Percentiles rank a stretch among this genome's conserved stretches.
Conservation (phyloP, 2,329 filamentous ascomycete species). For the Juglanconis juglandina region DNA sequence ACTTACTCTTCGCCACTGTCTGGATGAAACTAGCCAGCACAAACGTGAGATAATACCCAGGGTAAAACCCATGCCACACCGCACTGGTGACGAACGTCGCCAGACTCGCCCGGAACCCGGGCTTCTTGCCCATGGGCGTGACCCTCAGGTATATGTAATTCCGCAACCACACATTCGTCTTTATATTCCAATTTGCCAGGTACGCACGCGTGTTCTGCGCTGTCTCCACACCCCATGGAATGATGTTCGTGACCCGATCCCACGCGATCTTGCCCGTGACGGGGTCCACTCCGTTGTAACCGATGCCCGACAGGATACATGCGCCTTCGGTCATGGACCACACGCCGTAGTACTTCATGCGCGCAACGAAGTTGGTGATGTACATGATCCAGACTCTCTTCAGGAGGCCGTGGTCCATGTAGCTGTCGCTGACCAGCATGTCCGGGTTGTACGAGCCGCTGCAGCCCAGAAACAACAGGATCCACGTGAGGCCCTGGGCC, state of each 20-base stretch:
- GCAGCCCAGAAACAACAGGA: slow-evolving; percentile 72
- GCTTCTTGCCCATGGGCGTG: slow-evolving; percentile 92
- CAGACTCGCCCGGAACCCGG: slow-evolving; percentile 89
- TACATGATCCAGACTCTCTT: slow-evolving; percentile 76
- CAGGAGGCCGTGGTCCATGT: slow-evolving; percentile 64
- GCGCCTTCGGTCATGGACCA: slow-evolving; percentile 92
- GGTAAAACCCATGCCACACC: slow-evolving; percentile 97
- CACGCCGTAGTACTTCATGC: slow-evolving; percentile 94
- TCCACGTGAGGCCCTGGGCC: slow-evolving; percentile 70
- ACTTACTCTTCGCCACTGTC: slow-evolving; percentile 87
- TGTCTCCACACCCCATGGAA: slow-evolving; percentile 77
- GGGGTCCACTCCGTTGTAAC: slow-evolving; percentile 89
- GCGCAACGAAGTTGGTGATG: slow-evolving; percentile 75
- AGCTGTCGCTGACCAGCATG: slow-evolving; percentile 63
- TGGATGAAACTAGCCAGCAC: slow-evolving; percentile 87
- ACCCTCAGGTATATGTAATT: slow-evolving; percentile 96
- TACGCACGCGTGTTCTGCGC: slow-evolving; percentile 94
- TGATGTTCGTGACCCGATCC: slow-evolving; percentile 87
- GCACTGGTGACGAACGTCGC: slow-evolving; percentile 93
- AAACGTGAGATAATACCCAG: slow-evolving; percentile 91
- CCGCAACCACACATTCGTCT: slow-evolving; percentile 93
- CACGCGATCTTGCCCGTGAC: slow-evolving; percentile 82
- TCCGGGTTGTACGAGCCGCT: slow-evolving; percentile 62
- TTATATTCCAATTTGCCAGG: slow-evolving; percentile 94
- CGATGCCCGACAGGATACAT: slow-evolving; percentile 88